These are phyloP conservation scores for Cynanchum wilfordii DNA, from an alignment of 257 asterid species.

Conservation along the genomic window DNA sequence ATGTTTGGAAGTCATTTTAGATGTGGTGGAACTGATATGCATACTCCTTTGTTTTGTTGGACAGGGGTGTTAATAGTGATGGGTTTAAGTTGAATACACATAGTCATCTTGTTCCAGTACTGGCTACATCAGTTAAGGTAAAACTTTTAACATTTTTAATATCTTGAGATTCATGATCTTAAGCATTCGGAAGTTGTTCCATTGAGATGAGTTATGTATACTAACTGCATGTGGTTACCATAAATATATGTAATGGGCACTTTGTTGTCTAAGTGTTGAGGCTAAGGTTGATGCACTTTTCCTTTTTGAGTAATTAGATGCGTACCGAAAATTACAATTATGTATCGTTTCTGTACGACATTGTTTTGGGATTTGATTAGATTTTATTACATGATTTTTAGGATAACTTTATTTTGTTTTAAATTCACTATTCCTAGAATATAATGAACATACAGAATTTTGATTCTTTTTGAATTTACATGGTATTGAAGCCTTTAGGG, in stretches of 20 bases:
- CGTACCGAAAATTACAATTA: background rate
- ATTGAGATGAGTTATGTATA: background rate
- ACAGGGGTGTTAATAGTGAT: slow-evolving; percentile 72
- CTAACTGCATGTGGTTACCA: background rate
- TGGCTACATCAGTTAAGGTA: slow-evolving; percentile 95
- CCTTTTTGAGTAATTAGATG: background rate
- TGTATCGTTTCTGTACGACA: background rate
- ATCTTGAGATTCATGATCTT: background rate
- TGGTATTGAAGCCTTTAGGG: too few relatives aligned
- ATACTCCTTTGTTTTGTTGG: slow-evolving; percentile 16
- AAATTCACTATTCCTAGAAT: too few relatives aligned
- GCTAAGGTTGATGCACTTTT: background rate
- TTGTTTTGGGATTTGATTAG: too few relatives aligned
- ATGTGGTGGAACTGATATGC: background rate
- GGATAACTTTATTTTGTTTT: too few relatives aligned
- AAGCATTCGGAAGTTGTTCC: background rate
- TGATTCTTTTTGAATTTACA: too few relatives aligned
- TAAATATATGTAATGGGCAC: background rate
- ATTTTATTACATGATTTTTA: too few relatives aligned
- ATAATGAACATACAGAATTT: too few relatives aligned
- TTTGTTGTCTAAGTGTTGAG: background rate
- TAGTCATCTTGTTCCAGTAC: slow-evolving; percentile 76
- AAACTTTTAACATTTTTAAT: slow-evolving; percentile 1
- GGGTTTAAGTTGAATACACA: slow-evolving; percentile 88
- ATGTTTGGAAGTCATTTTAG: background rate